Conservation (phyloP, 768 basidiomycete species). For the Suillus paluster region DNA sequence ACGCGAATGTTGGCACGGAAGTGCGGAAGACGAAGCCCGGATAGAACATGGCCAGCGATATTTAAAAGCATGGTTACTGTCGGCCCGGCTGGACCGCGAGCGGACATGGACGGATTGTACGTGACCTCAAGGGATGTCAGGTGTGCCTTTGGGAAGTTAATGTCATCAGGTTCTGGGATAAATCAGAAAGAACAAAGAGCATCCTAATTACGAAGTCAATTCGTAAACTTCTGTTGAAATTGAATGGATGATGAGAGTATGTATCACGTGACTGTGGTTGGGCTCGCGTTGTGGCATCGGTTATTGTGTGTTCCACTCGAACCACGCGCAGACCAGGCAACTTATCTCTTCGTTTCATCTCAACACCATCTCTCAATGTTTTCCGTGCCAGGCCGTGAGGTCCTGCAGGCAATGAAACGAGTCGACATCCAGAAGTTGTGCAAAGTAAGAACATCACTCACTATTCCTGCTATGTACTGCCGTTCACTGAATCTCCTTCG, state of each 20-base stretch:
- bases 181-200: background rate
- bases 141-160: background rate
- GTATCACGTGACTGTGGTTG: slow-evolving; percentile 41
- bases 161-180: background rate
- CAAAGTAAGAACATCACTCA: slow-evolving; percentile 49
- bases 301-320: slow-evolving; percentile 51
- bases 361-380: slow-evolving; percentile 35
- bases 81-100: slow-evolving; percentile 6
- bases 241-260: no score
- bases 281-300: slow-evolving; percentile 56
- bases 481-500: slow-evolving; percentile 18
- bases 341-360: slow-evolving; percentile 13
- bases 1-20: slow-evolving; percentile 6
- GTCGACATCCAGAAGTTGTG: slow-evolving; percentile 59
- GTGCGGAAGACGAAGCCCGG: background rate
- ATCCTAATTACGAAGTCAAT: background rate
- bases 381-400: slow-evolving; percentile 46
- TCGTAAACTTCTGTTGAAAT: no score
- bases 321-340: slow-evolving; percentile 34
- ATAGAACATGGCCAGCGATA: slow-evolving; percentile 1
- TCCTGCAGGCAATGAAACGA: slow-evolving; percentile 58
- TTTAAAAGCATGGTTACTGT: slow-evolving; percentile 7
- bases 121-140: background rate
- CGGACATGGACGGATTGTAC: background rate
- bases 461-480: slow-evolving; percentile 20